Base-by-base conservation (phyloP, 2,329 filamentous ascomycete species). In the Botrytis fabae region DNA sequence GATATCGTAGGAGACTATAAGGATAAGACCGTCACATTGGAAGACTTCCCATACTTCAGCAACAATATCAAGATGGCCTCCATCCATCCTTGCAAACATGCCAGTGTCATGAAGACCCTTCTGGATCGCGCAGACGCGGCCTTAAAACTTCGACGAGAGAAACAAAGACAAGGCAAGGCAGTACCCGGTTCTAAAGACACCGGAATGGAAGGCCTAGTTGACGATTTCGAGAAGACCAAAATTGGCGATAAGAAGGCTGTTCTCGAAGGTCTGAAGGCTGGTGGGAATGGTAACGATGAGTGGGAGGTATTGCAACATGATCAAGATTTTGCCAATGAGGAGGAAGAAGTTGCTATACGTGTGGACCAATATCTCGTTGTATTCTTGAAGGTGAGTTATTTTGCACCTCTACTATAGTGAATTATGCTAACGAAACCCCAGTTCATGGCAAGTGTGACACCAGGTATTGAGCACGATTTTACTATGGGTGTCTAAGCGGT, bases 21-120 rank as follows among this genome's bases (percentile, higher is more conserved):
- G 81, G 94, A 97, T 85, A 99, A 99, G 86, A 99, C 96, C 0
- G 96, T 99, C 74, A 99, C 96, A 2, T 90, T 98, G 74, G 96
- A 99, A 82, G 94, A 98, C 83, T 99, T 99, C 81, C 94, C 94
- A 64, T 98, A 97, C 85, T 96, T 97, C 81, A 92, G 93, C 76
- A 92, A 93, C 80, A 91, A 91, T 78, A 90, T 98, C 81, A 97
- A 98, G 86, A 99, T 98, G 89, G 96, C 95, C 48, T 96, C 92
- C 46, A 93, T 99, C 22, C 96, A 99, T 81, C 96, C 96, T 5
- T 99, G 96, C 88, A 97, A 96, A 82, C 96, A 99, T 81, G 96
- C 96, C 16, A 92, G 92, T 42, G 96, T 99, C 78, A 99, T 99
- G 96, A 99, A 98, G 85, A 93, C 93, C 35, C 89, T 99, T 7